phyloP scores from a whole-genome alignment of 2,329 filamentous ascomycete genomes.

The Aspergillus uvarum region DNA sequence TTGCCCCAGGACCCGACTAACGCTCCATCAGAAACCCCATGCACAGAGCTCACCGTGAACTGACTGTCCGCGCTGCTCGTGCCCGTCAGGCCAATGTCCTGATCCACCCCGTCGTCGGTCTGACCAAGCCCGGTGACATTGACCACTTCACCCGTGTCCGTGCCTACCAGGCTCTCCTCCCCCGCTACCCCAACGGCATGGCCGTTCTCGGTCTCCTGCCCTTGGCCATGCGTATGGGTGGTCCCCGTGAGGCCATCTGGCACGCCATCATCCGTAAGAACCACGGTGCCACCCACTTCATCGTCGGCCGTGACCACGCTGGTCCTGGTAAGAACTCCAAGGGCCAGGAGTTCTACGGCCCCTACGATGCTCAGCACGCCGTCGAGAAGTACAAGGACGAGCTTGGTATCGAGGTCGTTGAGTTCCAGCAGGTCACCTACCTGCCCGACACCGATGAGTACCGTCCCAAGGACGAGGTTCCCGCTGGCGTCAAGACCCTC shows the following conservation, averaged over 20 bases:
- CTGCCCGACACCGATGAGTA: slow-evolving; percentile 97
- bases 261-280: slow-evolving; percentile 99
- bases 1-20: not conserved
- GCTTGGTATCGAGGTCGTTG: slow-evolving; percentile 97
- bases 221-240: slow-evolving; percentile 98
- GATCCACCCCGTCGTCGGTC: slow-evolving; percentile 96
- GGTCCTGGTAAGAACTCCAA: slow-evolving; percentile 98
- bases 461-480: slow-evolving; percentile 85
- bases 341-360: slow-evolving; percentile 95
- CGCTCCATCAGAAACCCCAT: slow-evolving; percentile 75
- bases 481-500: slow-evolving; percentile 76
- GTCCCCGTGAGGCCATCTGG: slow-evolving; percentile 97
- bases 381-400: slow-evolving; percentile 96
- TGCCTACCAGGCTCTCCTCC: slow-evolving; percentile 95
- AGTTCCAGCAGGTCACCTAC: slow-evolving; percentile 99
- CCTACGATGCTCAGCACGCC: slow-evolving; percentile 93
- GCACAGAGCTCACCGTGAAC: slow-evolving; percentile 96
- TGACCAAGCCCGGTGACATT: slow-evolving; percentile 98
- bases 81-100: slow-evolving; percentile 96
- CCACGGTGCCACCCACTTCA: slow-evolving; percentile 98
- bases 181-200: slow-evolving; percentile 98
- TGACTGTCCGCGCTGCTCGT: slow-evolving; percentile 94
- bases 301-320: slow-evolving; percentile 96
- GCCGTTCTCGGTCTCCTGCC: slow-evolving; percentile 91
- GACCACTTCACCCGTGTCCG: slow-evolving; percentile 99